Base-by-base conservation (phyloP, 192 early-diverging fungal genomes). In the Bifiguratus adelaidae region DNA sequence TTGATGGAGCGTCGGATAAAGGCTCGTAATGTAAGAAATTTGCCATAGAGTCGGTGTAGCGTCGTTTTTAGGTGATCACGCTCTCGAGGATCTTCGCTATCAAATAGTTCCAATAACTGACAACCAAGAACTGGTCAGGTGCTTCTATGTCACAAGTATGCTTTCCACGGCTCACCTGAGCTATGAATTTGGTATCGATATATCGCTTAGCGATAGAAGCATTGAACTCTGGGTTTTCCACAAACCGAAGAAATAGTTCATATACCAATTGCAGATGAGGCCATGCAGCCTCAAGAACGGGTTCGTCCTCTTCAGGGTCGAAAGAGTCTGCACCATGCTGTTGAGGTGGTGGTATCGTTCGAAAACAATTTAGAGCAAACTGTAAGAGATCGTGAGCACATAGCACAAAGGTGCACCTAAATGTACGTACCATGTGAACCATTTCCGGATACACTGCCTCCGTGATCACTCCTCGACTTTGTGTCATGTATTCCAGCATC, bases 241-340 rank as follows among this genome's bases (percentile, higher is more conserved):
- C 78, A 58, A 94, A 94, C 36, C 88, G 72, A 38, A 94, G 67
- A 57, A 94, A 89, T 44, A 94, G 86, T 58, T 87, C 88, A 61
- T 94, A 94, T 11, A 94, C 89, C 34, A 91, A 76, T 54, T 84
- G 86, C 32, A 94, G 60, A 63, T 94, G 91, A 24, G 89, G 89
- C 91, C 91, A 94, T 2, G 88, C 85, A 20, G 76, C 65, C 65
- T 94, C 91, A 28, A 92, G 65, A n/a, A 89, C 85, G 11, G 91
- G 91, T 61, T 94, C 91, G 57, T 94, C 91, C 59, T 94, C 91
- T 55, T 94, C 91, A 2, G 91, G 89, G 60, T 94, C 91, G 56
- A 87, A 94, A 8, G 83, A 85, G 50, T 92, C 91, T 33, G 88
- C 91, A 28, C 74, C 76, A 11, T 87, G 88, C 57, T 92, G 92